Evolutionary conservation across 768 basidiomycete genomes (phyloP).

Genomic region (Phylloporus arenicola): DNA sequence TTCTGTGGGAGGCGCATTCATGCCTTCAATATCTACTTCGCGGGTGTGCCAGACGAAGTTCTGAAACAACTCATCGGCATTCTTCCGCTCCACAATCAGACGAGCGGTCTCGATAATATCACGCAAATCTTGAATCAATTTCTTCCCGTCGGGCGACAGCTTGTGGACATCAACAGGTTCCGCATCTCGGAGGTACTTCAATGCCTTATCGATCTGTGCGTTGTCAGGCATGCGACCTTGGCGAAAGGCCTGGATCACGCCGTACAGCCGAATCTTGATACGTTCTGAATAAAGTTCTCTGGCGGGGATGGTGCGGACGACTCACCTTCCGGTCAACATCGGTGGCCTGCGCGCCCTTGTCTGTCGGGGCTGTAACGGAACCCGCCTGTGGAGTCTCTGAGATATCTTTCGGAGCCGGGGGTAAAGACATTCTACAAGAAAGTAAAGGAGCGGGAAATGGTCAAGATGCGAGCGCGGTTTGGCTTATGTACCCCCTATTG

Average conservation of each 20-base stretch:
- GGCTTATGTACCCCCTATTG: conserved; percentile 11
- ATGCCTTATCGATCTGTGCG: conserved; percentile 66
- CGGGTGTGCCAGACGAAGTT: conserved; percentile 82
- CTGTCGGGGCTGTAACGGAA: conserved; percentile 62
- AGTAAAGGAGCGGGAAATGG: background rate
- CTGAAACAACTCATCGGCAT: conserved; percentile 87
- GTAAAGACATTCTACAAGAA: conserved; percentile 52
- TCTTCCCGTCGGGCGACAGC: conserved; percentile 72
- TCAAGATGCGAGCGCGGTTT: background rate
- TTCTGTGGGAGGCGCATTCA: conserved; percentile 38
- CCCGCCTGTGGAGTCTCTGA: conserved; percentile 49
- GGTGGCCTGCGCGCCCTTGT: conserved; percentile 54
- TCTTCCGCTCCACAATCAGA: conserved; percentile 75
- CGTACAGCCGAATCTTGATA: conserved; percentile 61
- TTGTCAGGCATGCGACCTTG: conserved; percentile 77
- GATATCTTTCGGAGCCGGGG: conserved; percentile 57
- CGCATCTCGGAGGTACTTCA: conserved; percentile 58
- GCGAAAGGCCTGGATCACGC: conserved; percentile 75
- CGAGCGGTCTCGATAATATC: conserved; percentile 75
- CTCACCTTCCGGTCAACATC: conserved; percentile 76
- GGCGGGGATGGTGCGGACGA: background rate
- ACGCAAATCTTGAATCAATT: conserved; percentile 69
- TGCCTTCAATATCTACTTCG: conserved; percentile 36
- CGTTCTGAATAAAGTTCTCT: background rate
- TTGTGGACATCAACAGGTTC: conserved; percentile 57